Base-by-base conservation (phyloP, 2,329 filamentous ascomycete genomes). In the Verticillium albo-atrum region DNA sequence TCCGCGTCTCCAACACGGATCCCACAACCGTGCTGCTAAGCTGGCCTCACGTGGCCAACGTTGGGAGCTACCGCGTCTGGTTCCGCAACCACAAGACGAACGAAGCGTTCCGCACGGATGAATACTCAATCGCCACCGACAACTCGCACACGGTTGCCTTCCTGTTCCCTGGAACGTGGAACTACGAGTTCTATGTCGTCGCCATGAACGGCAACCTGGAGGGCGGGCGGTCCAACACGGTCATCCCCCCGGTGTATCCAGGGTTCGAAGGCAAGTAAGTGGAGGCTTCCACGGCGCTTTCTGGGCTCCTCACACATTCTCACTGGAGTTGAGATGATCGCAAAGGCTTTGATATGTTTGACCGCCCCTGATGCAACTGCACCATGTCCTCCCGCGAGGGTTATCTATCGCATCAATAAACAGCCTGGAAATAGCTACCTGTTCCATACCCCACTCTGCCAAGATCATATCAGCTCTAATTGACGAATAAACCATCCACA, bases 141-240 rank as follows among this genome's bases (percentile, higher is more conserved):
- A 53, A 53, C 51, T 53, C 51, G 1, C 34, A 61, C 3, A 57
- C 55, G 2, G 27, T 64, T 12, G 37, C 42, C 12, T 63, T 64
- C 28, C 53, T 65, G 20, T 62, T 59, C 12, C 64, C 62, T 1
- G 62, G 63, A 7, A 60, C 60, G 7, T 66, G 63, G 63, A 61
- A 61, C 55, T 65, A 61, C 53, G 63, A 64, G 56, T 64, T 64
- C 37, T 64, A 58, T 56, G 60, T 66, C n/a, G 57, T 56, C 26
- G 59, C 65, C 34, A 62, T 59, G 35, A 66, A 66, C 32, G 65
- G 65, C n/a, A 56, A 64, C 53, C 47, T 58, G 5, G 62, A 66
- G 47, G 58, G 55, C 25, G 32, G 34, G 14, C 51, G 47, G 20
- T 60, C 58, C 37, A 56, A 54, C 7, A 37, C 28, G 15, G 26